Evolutionary conservation across 2,329 filamentous ascomycete species (phyloP).

Genomic region (Hansfordia pulvinata): DNA sequence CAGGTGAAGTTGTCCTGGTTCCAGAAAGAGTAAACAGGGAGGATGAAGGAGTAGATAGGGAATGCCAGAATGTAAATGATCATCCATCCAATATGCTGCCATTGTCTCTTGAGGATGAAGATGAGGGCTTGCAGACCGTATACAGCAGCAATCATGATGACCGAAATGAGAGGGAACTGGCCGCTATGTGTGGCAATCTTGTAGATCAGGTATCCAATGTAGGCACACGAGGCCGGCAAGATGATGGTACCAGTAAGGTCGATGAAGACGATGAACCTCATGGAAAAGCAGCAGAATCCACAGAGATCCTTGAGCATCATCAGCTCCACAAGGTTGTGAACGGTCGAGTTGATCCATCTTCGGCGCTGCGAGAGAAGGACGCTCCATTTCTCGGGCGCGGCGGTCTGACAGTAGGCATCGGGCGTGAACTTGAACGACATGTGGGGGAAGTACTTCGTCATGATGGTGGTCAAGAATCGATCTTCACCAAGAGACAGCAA

Average conservation of each 20-base stretch:
- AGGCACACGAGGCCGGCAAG: conserved; percentile 76
- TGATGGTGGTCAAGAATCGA: conserved; percentile 83
- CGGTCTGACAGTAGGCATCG: conserved; percentile 85
- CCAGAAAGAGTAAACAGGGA: conserved; percentile 98
- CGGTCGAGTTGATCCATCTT: conserved; percentile 98
- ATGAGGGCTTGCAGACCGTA: conserved; percentile 94
- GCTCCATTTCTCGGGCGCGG: conserved; percentile 86
- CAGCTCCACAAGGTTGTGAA: conserved; percentile 89
- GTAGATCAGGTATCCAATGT: conserved; percentile 83
- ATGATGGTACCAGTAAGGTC: conserved; percentile 89
- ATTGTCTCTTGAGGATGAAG: conserved; percentile 92
- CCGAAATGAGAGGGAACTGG: conserved; percentile 73
- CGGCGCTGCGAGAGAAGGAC: conserved; percentile 94
- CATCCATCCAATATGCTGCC: conserved; percentile 99
- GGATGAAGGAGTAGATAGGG: conserved; percentile 81
- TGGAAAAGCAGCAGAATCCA: conserved; percentile 97
- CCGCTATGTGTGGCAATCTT: conserved; percentile 53
- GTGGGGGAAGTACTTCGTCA: conserved; percentile 92
- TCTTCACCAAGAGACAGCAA: conserved; percentile 68
- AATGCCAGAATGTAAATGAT: conserved; percentile 95
- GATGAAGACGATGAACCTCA: conserved; percentile 92
- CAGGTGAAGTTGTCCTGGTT: conserved; percentile 98
- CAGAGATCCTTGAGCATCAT: conserved; percentile 87
- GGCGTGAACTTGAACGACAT: conserved; percentile 97
- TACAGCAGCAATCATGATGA: conserved; percentile 78